Base-by-base conservation (phyloP, 164 flowering plant genomes). In the Amborella trichopoda region DNA sequence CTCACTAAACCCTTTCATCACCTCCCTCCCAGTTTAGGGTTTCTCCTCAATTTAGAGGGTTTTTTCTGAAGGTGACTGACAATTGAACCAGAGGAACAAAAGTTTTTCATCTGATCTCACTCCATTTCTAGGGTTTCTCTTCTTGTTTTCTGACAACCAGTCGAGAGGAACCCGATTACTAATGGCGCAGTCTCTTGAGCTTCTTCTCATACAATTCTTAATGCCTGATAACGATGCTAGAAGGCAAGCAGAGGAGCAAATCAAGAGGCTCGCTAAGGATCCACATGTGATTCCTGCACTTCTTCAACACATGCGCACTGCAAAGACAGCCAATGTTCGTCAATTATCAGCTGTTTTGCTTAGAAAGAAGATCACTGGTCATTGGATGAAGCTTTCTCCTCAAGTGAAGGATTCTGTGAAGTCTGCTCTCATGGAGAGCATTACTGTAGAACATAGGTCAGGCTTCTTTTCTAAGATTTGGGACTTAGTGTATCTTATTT, bases 181-280 rank as follows among this genome's bases (percentile, higher is more conserved):
- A 27, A 89, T 90, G 98, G 61, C 98, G 34, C 98, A 86, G 66
- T 91, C 97, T 13, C 73, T 91, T 40, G 98, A 91, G 62, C 63
- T 86, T 25, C 63, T 91, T 39, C 64, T 91, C 59, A 79, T 91
- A 16, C 98, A 91, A 53, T 83, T 86, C 65, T 47, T 91, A 56
- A 91, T 86, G 96, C 96, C 98, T 2, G 98, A 91, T 69, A 91
- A 91, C 55, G 95, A 86, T 42, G 96, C 98, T 2, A 61, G 98
- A 19, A 58, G 94, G 20, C 94, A 86, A 52, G 98, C 98, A 1
- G 98, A 91, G 67, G 98, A 87, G 54, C 98, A 91, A 60, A 91
- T 91, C 12, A 83, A 83, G 82, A 70, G 94, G 17, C 50, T 87
- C 27, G 69, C 90, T 0, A 91, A 87, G 68, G 94, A 87, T 42